Conservation (phyloP, 1,284 basidiomycete genomes). For the Leucoagaricus sp. region DNA sequence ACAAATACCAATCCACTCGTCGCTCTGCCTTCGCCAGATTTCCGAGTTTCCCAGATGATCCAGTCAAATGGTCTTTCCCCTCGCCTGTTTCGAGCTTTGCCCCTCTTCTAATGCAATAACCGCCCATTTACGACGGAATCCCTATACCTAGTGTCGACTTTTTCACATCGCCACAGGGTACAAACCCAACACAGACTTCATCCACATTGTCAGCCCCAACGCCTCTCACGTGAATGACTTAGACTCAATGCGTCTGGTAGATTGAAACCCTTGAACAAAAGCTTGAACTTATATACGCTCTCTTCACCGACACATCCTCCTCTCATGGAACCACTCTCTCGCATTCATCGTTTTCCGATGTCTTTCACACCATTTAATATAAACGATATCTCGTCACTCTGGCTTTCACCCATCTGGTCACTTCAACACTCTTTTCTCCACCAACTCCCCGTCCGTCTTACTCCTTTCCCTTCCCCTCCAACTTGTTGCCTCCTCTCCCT, state of each 20-base stretch:
- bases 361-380: conserved; percentile 46
- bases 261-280: conserved; percentile 28
- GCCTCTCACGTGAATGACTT: too few species aligned
- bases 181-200: conserved; percentile 38
- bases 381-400: conserved; percentile 33
- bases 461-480: too few species aligned
- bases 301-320: conserved; percentile 45
- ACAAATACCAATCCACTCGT: conserved; percentile 41
- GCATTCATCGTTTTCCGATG: conserved; percentile 42
- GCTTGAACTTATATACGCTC: conserved; percentile 33
- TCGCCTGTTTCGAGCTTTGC: conserved; percentile 33
- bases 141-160: conserved; percentile 39
- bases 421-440: too few species aligned
- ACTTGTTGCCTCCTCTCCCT: too few species aligned
- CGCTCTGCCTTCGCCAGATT: conserved; percentile 38
- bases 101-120: conserved; percentile 20
- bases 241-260: conserved; percentile 22
- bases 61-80: conserved; percentile 43
- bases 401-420: conserved; percentile 1
- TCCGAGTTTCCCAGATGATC: conserved; percentile 39
- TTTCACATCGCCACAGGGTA: conserved; percentile 48
- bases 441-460: too few species aligned
- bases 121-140: conserved; percentile 37
- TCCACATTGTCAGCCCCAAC: conserved; percentile 34
- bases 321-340: conserved; percentile 43